These are phyloP conservation scores for Sphagnum tenellum DNA, from an alignment of 225 moss, liverwort and hornwort species.

Conservation along the genomic window DNA sequence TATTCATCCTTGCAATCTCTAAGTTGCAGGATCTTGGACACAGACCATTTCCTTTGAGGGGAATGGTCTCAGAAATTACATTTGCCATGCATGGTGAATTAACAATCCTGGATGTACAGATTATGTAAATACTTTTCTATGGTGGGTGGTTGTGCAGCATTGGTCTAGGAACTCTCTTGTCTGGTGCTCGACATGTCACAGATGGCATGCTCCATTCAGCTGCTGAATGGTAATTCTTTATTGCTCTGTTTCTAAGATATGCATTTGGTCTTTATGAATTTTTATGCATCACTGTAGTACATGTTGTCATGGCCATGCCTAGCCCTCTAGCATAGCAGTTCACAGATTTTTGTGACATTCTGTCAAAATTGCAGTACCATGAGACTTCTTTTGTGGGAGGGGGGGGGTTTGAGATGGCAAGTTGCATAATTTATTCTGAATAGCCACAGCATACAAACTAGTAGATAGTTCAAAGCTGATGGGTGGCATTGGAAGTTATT, in stretches of 20 bases:
- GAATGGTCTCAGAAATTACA: no score
- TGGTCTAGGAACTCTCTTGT: slow-evolving; percentile 75
- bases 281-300: neutral
- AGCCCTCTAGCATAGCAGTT: neutral
- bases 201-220: slow-evolving; percentile 97
- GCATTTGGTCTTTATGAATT: neutral
- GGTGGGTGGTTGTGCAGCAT: slow-evolving; percentile 31
- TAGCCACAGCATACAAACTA: no score
- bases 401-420: no score
- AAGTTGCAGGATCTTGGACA: no score
- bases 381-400: neutral
- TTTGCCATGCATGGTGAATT: no score
- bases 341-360: neutral
- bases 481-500: slow-evolving; percentile 3
- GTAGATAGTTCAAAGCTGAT: no score
- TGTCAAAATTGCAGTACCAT: neutral
- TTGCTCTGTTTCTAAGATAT: neutral
- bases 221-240: slow-evolving; percentile 58
- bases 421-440: no score
- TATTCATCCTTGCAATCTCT: no score
- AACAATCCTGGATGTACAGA: no score
- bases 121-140: no score
- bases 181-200: slow-evolving; percentile 63
- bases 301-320: no score
- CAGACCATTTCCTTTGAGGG: no score